Base-by-base conservation (phyloP, 2,329 filamentous ascomycete species). In the Aspergillus terreus region DNA sequence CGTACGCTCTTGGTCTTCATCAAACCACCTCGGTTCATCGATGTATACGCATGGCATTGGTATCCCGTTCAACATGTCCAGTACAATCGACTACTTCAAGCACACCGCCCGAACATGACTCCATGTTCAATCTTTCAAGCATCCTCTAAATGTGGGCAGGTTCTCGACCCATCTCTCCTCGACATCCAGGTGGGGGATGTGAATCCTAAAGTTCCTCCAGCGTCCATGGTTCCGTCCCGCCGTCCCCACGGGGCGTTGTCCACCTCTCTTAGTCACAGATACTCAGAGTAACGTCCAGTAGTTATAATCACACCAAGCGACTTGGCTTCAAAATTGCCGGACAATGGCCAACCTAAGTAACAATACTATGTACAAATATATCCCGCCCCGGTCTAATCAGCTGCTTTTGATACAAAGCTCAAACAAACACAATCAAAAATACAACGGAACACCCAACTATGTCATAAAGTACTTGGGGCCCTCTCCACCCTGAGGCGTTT, bases 401-500 rank as follows among this genome's bases (percentile, higher is more conserved):
- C 12, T n/a, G 35, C 35, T 38, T 38, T 38, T 38, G 27, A 12
- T 33, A 32, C 44, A 15, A 42, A 42, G 43, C 25, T 25, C 44
- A n/a, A 42, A 42, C 17, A 42, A 42, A 42, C 23, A 19, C 5
- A 10, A 42, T 5, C 40, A 42, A 19, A 12, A 19, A 23, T 12
- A 19, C 19, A 23, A 23, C 19, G 23, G 25, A 32, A 30, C 12
- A 12, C 21, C 17, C 17, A 41, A 30, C 58, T 66, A 78, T 44
- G 82, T 86, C 72, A 85, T 78, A 48, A 79, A 77, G 63, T 86
- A 86, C 66, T 85, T 85, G 7, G 83, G 83, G 4, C 83, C 83
- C 65, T 86, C 94, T 47, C 92, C 94, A 59, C 94, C 92, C 69
- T 96, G 91, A 6, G 94, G 94, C 30, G 94, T 94, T 62, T 90